Base-by-base conservation (phyloP, 768 basidiomycete genomes). In the Collybia sordida region DNA sequence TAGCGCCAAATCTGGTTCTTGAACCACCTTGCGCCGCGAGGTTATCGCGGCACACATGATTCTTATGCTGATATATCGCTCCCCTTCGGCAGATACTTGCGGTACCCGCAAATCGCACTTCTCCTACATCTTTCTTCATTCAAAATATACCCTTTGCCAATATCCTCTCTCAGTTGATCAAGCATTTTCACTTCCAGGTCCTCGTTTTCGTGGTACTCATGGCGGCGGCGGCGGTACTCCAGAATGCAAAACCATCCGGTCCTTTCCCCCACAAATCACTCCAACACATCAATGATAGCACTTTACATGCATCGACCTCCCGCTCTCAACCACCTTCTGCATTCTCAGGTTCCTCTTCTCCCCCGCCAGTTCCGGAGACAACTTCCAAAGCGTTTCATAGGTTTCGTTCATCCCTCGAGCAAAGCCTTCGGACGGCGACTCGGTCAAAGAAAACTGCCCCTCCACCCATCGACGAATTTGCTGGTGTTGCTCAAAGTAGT, bases 381-480 rank as follows among this genome's bases (percentile, higher is more conserved):
- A 62, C 70, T 0, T 72, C 78, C 35, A 82, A 74, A 59, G 73
- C 83, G 4, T 82, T 89, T 61, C 79, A 78, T 59, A 80, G 85
- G 36, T 67, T 89, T 49, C 81, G 83, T 48, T 80, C 85, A 2
- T 80, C 85, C 4, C 66, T 90, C 19, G 86, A 86, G 59, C 82
- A 87, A 55, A 83, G 80, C 58, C 55, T 89, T 34, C 80, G 83
- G 43, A 77, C 79, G 11, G 84, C 83, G 45, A 83, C 84, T 9
- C 75, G 82, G 46, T 80, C 83, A 28, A 81, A 72, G 69, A 77
- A 76, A 56, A 41, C 65, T 6, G 58, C 72, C 1, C 58, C 64
- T 43, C 63, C 65, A 1, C 58, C 64, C 24, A 56, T 60, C 31
- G 77, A 76, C 55, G 74, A 81, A 37, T 72, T 74, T 56, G 73